Evolutionary conservation across 805 yeast species (phyloP), one percentile per base, ranked within the genome.

Genomic region (Debaryomyces maramus): DNA sequence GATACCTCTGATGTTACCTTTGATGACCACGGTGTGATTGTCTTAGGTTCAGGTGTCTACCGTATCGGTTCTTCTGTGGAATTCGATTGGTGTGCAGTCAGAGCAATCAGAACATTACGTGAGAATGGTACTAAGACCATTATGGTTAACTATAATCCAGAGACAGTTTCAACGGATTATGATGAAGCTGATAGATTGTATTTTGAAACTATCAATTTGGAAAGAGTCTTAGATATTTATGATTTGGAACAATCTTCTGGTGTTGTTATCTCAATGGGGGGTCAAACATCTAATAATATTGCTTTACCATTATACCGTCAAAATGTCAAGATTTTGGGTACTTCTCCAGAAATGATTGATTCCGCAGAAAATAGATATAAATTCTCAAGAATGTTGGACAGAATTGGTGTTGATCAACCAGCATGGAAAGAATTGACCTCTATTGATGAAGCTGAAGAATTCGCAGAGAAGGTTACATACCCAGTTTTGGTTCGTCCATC

Each of bases 31-130:
- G 97, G 97, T 64, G 84, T 86, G 37, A 87, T 91, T 86, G 99
- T 91, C 31, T 75, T 91, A 44, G 98, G 98, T 51, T 89, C 97
- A 4, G 99, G 99, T 77, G 99, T 93, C 32, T 91, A 91, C 78
- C 83, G 99, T 73, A 91, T 91, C 61, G 99, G 99, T 56, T 93
- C 98, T 5, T 91, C 98, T 21, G 99, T 91, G 46, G 99, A 91
- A 70, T 91, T 91, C 61, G 99, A 91, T 72, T 91, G 98, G 97
- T 91, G 99, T 81, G 98, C 98, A 34, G 99, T 91, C 43, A 80
- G 96, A 50, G 93, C 98, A 34, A 93, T 89, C 48, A 82, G 98
- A 70, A 88, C 98, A 29, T 75, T 91, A 60, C 81, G 99, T 56
- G 85, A 85, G 52, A 78, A 81, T 61, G 88, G 90, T 43, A 73